Percentiles rank a stretch among this genome's conserved stretches.
Conservation (phyloP, 257 asterid species). For the Solanum piurae region DNA sequence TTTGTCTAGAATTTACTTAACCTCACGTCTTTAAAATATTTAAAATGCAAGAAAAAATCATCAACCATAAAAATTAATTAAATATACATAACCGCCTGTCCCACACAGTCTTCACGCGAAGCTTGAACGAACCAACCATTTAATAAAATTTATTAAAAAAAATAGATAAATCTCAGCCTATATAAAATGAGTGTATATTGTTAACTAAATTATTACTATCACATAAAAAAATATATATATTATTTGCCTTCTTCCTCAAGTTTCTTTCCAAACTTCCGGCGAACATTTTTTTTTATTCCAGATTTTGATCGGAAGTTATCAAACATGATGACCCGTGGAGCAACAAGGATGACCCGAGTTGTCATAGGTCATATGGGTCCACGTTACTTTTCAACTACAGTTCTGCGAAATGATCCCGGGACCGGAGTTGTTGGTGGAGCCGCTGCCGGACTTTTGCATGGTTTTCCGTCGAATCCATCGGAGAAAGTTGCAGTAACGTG, state of each 20-base stretch:
- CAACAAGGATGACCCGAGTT: constrained; percentile 25
- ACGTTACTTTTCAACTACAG: constrained; percentile 35
- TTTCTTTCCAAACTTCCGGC: constrained; percentile 24
- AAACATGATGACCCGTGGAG: constrained; percentile 46
- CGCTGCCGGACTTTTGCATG: neutral
- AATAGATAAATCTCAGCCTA: neutral
- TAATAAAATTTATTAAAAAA: neutral
- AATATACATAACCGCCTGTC: neutral
- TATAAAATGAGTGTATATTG: neutral
- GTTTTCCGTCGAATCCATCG: constrained; percentile 3
- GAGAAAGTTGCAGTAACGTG: constrained; percentile 12
- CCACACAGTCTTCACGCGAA: neutral
- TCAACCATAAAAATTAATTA: neutral
- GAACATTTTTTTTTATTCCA: neutral
- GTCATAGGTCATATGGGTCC: constrained; percentile 20
- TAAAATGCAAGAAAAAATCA: neutral
- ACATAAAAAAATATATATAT: neutral
- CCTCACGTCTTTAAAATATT: neutral
- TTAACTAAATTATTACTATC: neutral
- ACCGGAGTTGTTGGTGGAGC: neutral
- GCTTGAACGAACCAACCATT: neutral
- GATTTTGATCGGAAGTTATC: neutral
- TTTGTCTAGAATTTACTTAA: neutral
- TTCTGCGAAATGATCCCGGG: constrained; percentile 2
- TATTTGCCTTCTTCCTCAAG: neutral